A percentile compares a stretch with the other conserved stretches of the same genome.
Evolutionary conservation across 116 monocot genomes (phyloP).

Genomic region (Dioscorea cayenensis): DNA sequence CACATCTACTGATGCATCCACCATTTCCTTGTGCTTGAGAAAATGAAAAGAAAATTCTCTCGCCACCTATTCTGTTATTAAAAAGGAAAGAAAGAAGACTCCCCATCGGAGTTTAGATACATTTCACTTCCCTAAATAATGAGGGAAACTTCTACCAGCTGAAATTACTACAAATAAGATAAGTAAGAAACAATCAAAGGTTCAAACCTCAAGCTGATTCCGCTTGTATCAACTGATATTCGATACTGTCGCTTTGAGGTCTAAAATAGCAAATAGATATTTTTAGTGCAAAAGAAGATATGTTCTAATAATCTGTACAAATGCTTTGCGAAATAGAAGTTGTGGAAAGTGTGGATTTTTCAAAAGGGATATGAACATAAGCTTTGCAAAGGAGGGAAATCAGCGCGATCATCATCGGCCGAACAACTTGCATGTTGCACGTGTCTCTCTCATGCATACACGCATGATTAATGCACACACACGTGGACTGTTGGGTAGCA

Average conservation of each 20-base stretch:
- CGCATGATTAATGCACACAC: conserved; percentile 57
- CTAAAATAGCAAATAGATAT: conserved; percentile 9
- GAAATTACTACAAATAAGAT: not conserved
- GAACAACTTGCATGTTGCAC: conserved; percentile 47
- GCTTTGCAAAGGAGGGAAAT: not conserved
- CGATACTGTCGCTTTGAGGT: conserved; percentile 57
- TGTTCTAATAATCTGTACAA: not conserved
- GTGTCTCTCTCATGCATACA: conserved; percentile 58
- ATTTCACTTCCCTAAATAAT: not conserved
- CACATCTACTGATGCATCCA: too few relatives aligned
- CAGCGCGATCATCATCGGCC: conserved; percentile 67
- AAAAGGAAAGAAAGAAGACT: not conserved
- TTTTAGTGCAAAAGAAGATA: not conserved
- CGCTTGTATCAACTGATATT: too few relatives aligned
- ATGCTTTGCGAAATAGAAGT: not conserved
- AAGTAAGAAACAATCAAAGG: not conserved
- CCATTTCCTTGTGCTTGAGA: too few relatives aligned
- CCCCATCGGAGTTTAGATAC: not conserved
- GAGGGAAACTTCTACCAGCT: too few relatives aligned
- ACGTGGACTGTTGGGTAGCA: conserved; percentile 25
- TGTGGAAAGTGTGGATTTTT: too few relatives aligned
- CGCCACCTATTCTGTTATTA: conserved; percentile 45
- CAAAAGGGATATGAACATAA: not conserved
- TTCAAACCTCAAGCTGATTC: conserved; percentile 59
- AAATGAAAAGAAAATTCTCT: too few relatives aligned